A percentile compares a stretch with the other conserved stretches of the same genome.
These are phyloP conservation scores for Earliella scabrosa DNA, from an alignment of 1,284 basidiomycete genomes.

Conservation along the genomic window DNA sequence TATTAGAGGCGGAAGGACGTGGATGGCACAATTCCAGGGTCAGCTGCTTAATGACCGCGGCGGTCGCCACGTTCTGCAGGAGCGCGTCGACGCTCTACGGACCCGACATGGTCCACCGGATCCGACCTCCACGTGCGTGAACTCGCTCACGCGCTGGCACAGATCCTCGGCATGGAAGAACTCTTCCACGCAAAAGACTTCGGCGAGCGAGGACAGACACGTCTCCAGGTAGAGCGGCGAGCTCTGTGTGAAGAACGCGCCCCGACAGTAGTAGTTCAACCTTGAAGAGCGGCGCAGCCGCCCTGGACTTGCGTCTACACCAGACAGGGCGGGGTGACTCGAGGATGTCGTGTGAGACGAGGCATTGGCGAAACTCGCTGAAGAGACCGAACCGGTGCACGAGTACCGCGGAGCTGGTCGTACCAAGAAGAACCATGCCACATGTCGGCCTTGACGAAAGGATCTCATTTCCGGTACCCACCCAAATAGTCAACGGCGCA, in stretches of 20 bases:
- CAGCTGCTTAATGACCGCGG: conserved; percentile 86
- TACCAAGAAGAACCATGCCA: conserved; percentile 96
- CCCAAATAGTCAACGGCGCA: background rate
- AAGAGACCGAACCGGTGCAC: conserved; percentile 88
- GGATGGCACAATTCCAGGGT: conserved; percentile 91
- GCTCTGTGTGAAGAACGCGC: conserved; percentile 96
- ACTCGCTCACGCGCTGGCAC: conserved; percentile 94
- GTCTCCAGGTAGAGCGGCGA: conserved; percentile 99
- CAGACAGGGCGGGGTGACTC: conserved; percentile 97
- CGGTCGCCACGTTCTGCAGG: conserved; percentile 73
- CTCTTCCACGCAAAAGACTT: conserved; percentile 98
- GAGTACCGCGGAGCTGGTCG: conserved; percentile 91
- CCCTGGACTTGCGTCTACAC: conserved; percentile 99
- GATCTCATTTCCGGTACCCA: conserved; percentile 71
- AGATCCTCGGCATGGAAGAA: conserved; percentile 92
- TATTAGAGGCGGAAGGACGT: conserved; percentile 92
- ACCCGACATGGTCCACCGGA: conserved; percentile 91
- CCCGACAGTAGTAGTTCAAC: conserved; percentile 96
- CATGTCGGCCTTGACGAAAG: conserved; percentile 90
- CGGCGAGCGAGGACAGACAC: conserved; percentile 91
- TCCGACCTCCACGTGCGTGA: conserved; percentile 98
- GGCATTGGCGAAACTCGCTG: conserved; percentile 83
- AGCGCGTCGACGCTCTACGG: conserved; percentile 84
- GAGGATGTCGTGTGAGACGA: conserved; percentile 70
- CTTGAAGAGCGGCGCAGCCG: conserved; percentile 92